A percentile compares a stretch with the other conserved stretches of the same genome.
phyloP scores from a whole-genome alignment of 1,139 yeast species.

The Citeromyces siamensis region DNA sequence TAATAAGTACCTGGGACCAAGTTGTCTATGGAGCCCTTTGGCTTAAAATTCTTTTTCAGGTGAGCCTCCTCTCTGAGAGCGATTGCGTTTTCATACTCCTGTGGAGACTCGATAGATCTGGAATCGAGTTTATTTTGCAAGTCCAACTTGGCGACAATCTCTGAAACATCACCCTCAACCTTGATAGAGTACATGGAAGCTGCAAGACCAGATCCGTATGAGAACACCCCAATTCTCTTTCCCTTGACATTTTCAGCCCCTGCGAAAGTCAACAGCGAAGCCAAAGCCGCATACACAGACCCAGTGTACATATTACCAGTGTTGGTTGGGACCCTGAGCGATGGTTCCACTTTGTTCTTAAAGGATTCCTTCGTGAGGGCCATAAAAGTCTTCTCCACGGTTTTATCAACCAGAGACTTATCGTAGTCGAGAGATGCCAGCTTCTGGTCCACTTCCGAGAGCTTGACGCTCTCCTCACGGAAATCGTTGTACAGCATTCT shows the following conservation, averaged over 20 bases:
- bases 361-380: slow-evolving; percentile 63
- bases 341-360: slow-evolving; percentile 64
- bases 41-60: slow-evolving; percentile 65
- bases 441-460: slow-evolving; percentile 51
- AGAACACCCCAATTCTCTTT: slow-evolving; percentile 86
- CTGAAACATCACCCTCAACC: slow-evolving; percentile 71
- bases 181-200: slow-evolving; percentile 74
- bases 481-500: slow-evolving; percentile 86
- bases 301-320: slow-evolving; percentile 99
- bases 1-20: slow-evolving; percentile 74
- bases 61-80: slow-evolving; percentile 84
- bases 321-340: slow-evolving; percentile 83
- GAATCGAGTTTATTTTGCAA: slow-evolving; percentile 56
- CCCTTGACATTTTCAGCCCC: slow-evolving; percentile 64
- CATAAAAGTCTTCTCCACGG: slow-evolving; percentile 77
- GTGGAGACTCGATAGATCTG: slow-evolving; percentile 62
- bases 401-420: slow-evolving; percentile 66
- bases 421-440: slow-evolving; percentile 60
- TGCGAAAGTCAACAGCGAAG: slow-evolving; percentile 68
- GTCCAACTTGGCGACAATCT: slow-evolving; percentile 54
- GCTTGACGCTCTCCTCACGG: slow-evolving; percentile 47
- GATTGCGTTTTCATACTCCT: slow-evolving; percentile 71
- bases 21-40: slow-evolving; percentile 66
- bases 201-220: slow-evolving; percentile 98
- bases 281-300: slow-evolving; percentile 78